phyloP scores from a whole-genome alignment of 2,329 filamentous ascomycete species.

The Alternaria viburni region DNA sequence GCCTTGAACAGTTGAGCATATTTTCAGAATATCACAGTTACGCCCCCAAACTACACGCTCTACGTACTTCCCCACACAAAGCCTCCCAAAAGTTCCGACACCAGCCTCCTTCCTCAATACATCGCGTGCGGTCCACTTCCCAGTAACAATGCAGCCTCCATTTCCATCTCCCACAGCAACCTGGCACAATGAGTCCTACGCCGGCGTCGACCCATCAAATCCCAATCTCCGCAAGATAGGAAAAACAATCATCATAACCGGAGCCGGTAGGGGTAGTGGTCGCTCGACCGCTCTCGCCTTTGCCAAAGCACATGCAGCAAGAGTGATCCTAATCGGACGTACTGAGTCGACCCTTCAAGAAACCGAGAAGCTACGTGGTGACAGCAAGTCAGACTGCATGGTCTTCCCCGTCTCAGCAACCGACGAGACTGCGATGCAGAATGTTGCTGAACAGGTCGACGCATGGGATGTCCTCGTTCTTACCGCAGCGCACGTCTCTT shows the following conservation, averaged over 20 bases:
- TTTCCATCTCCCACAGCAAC: constrained; percentile 14
- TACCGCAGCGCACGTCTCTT: constrained; percentile 19
- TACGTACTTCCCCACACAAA: neutral
- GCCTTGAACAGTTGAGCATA: neutral
- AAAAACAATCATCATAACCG: constrained; percentile 25
- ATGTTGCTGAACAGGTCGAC: constrained; percentile 18
- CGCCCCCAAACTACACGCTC: neutral
- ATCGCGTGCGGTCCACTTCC: neutral
- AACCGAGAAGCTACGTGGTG: constrained; percentile 40
- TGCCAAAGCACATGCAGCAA: constrained; percentile 52
- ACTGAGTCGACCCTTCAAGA: constrained; percentile 40
- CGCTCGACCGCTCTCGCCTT: constrained; percentile 52
- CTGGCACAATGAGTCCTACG: constrained; percentile 18
- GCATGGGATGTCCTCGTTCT: constrained; percentile 31
- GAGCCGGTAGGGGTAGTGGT: constrained; percentile 54
- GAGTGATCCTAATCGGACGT: constrained; percentile 54
- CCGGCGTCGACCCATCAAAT: neutral
- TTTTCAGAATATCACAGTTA: neutral
- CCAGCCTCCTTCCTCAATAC: neutral
- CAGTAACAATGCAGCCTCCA: neutral
- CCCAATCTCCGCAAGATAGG: constrained; percentile 10
- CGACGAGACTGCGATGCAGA: constrained; percentile 11
- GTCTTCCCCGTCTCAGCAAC: constrained; percentile 25
- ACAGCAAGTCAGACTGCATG: constrained; percentile 13
- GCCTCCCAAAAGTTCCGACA: neutral